Percentiles rank a stretch among this genome's conserved stretches.
These are phyloP conservation scores for Gigaspora rosea DNA, from an alignment of 192 early-diverging fungal species.

Conservation along the genomic window DNA sequence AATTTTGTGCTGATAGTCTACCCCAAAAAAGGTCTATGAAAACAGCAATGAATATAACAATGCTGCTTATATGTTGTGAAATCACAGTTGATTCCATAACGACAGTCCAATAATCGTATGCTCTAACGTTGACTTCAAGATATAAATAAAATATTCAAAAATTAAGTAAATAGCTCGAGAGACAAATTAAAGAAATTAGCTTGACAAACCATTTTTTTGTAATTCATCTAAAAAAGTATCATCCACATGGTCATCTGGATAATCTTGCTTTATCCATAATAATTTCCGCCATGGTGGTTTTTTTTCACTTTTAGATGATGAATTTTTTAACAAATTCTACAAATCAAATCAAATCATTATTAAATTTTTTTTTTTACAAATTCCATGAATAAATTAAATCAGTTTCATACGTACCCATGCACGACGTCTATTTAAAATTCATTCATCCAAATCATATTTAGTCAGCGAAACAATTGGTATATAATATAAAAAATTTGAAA, in stretches of 20 bases:
- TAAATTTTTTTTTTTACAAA: background rate
- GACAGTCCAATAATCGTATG: constrained; percentile 81
- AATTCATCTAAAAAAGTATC: constrained; percentile 83
- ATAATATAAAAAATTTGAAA: background rate
- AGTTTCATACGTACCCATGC: background rate
- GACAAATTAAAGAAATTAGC: background rate
- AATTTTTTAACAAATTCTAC: background rate
- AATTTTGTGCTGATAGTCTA: constrained; percentile 53
- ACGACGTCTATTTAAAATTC: background rate
- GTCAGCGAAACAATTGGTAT: background rate
- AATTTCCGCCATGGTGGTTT: constrained; percentile 72
- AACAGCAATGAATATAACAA: constrained; percentile 85
- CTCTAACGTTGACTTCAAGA: constrained; percentile 72
- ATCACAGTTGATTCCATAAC: constrained; percentile 75
- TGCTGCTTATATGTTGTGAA: constrained; percentile 83
- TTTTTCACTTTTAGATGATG: constrained; percentile 2
- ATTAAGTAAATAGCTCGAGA: background rate
- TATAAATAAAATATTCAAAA: background rate
- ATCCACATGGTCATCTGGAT: constrained; percentile 92
- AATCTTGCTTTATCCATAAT: constrained; percentile 85
- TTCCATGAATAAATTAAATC: background rate
- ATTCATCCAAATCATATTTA: background rate
- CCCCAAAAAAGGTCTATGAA: constrained; percentile 75
- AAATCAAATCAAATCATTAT: background rate
- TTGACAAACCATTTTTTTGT: constrained; percentile 75